Base-by-base conservation (phyloP, 2,329 filamentous ascomycete species). In the Stagonosporopsis cucurbitacearum region DNA sequence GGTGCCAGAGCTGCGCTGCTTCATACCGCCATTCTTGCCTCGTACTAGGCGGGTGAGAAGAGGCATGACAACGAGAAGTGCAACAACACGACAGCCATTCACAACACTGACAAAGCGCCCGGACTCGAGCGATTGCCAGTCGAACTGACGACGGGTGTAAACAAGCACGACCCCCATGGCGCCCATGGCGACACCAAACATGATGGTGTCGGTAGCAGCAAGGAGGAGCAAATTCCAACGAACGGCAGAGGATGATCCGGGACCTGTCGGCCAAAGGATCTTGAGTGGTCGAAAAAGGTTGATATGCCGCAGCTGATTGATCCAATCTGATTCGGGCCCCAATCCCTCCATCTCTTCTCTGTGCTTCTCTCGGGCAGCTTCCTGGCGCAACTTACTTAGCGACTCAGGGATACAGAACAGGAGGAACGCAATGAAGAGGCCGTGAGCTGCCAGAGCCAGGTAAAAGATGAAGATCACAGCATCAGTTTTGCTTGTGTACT, bases 401-500 rank as follows among this genome's bases (percentile, higher is more conserved):
- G 93, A 97, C 70, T 99, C 95, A 0, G 95, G 95, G 2, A 96
- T 82, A 26, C 90, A 65, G 41, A 95, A 81, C 5, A 84, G 72
- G 25, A 96, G 79, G 68, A 90, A 90, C 1, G 89, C 30, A 46
- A 96, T 86, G 77, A 96, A 96, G 56, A 87, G 77, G 2, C 83
- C 50, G 70, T 97, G 91, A 56, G 89, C 89, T 3, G 77, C 86
- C 12, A 96, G 75, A 0, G 89, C 87, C 35, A 92, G 80, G 72
- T 96, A 96, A 74, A 99, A 98, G 42, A 96, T 84, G n/a, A 86
- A 84, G 6, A 97, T 73, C 15, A 96, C 81, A 39, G 85, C 86
- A 7, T 90, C 90, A 0, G 90, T 93, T 73, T 82, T 84, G 36
- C 69, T 66, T 6, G 69, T 65, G 32, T 66, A 63, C 47, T 71